phyloP scores from a whole-genome alignment of 352 stramenopile species.

The Phytophthora capsici region DNA sequence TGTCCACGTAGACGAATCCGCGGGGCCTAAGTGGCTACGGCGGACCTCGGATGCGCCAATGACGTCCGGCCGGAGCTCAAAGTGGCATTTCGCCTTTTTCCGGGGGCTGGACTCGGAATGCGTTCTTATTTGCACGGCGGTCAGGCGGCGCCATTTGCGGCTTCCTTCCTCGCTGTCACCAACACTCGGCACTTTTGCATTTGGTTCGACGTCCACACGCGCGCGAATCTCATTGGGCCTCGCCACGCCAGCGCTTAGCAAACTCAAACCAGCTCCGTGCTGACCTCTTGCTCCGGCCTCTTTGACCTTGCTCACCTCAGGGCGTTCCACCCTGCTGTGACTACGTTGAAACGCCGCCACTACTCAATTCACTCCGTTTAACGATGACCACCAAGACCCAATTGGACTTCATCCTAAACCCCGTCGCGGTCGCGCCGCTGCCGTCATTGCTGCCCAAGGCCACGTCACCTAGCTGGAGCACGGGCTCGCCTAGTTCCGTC shows the following conservation, averaged over 20 bases:
- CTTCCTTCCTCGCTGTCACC: not conserved
- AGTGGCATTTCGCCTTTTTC: conserved; percentile 22
- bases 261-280: conserved; percentile 20
- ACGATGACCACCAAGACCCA: conserved; percentile 43
- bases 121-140: conserved; percentile 3
- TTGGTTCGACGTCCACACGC: conserved; percentile 24
- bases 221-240: conserved; percentile 32
- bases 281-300: not conserved
- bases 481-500: conserved; percentile 39
- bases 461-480: conserved; percentile 5
- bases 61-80: not conserved
- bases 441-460: conserved; percentile 13
- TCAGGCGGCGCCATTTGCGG: conserved; percentile 1
- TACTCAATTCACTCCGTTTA: conserved; percentile 26
- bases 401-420: conserved; percentile 30
- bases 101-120: conserved; percentile 15
- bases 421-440: conserved; percentile 10
- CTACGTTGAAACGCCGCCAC: conserved; percentile 3
- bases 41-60: conserved; percentile 21
- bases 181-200: conserved; percentile 16
- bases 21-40: conserved; percentile 20
- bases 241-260: conserved; percentile 10
- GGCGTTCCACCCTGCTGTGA: not conserved
- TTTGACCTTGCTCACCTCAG: not conserved
- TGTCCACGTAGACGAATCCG: conserved; percentile 32